Evolutionary conservation across 225 moss, liverwort and hornwort genomes (phyloP), one percentile per base, ranked within the genome.

Genomic region (Polytrichum commune): DNA sequence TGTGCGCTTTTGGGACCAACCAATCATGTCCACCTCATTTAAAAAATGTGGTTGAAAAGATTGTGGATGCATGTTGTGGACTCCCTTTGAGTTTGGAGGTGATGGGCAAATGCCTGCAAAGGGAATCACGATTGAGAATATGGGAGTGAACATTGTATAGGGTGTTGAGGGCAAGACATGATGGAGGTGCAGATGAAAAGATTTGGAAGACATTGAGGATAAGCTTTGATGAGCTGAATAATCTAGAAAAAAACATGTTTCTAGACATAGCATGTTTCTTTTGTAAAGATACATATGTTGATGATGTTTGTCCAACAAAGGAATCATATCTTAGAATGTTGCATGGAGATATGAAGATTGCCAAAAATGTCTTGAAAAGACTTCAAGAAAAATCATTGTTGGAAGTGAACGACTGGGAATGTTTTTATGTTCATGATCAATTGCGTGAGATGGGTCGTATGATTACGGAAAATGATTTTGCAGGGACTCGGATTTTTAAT

Each of bases 81-180:
- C 62, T 71, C 5, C 71, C 61, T 6, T 62, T 71, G 61, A 62
- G 61, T 62, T 60, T 71, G 62, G 46, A 71, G 19, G 71, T 22
- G 30, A 25, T 71, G 35, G 71, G 71, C n/a, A 13, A 0, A 1
- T 13, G 6, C 16, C 24, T 71, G 33, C 19, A 19, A 18, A 18
- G 38, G 23, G 29, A 71, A 6, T 19, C 10, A 13, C 24, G 38
- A 4, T 22, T 71, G 23, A 62, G 62, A 38, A 62, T 62, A 35
- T 71, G 61, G 71, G 58, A 71, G 27, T 18, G 38, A 26, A 27
- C 61, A 23, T 62, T 71, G 5, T 19, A 71, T 16, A 60, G 62
- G 27, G 38, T 60, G 33, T 20, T 60, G 24, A 25, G 38, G 62
- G 71, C 60, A 61, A 26, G 26, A 18, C 5, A 33, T 26, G 60